Base-by-base conservation (phyloP, 306 rosid genomes). In the Cicer judaicum region DNA sequence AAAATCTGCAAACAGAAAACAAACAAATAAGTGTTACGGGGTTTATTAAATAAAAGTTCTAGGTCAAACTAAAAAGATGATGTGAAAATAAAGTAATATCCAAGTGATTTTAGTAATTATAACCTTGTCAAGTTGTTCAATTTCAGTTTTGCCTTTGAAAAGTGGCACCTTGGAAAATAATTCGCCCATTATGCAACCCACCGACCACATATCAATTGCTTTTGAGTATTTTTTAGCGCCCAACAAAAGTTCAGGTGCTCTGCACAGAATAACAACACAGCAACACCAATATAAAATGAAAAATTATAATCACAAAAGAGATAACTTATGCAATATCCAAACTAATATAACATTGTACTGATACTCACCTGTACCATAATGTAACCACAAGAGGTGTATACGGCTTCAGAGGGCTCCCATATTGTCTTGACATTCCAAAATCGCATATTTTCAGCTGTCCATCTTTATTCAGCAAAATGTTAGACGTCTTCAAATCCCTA, bases 131-230 rank as follows among this genome's bases (percentile, higher is more conserved):
- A 95, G 85, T 85, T 95, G 99, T 40, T 95, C 97, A 10, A 88
- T 76, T 87, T 92, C 99, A 6, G 82, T 81, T 85, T 89, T 92
- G 8, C 98, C 99, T 52, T 21, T 86, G 74, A 95, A 95, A 8
- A 95, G 90, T n/a, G 99, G 87, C 15, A 83, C 84, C 89, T 87
- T 90, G 0, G 92, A 85, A 78, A 95, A 52, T 74, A 92, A 70
- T 73, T 95, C 99, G 6, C 96, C 98, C 98, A 95, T 90, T 83
- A 95, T 89, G 70, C 99, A 95, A 19, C 99, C 99, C 49, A 92
- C 87, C 0, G 99, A 95, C 99, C 99, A 95, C 96, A 95, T 85
- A 73, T 95, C 99, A 80, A 95, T 85, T 7, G 99, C 98, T 1
- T 96, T 95, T 7, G 99, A 95, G 84, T 95, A 95, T 73, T 90